Evolutionary conservation across 1,139 yeast genomes (phyloP), one percentile per base, ranked within the genome.

Genomic region (Hansenula lynferdii): DNA sequence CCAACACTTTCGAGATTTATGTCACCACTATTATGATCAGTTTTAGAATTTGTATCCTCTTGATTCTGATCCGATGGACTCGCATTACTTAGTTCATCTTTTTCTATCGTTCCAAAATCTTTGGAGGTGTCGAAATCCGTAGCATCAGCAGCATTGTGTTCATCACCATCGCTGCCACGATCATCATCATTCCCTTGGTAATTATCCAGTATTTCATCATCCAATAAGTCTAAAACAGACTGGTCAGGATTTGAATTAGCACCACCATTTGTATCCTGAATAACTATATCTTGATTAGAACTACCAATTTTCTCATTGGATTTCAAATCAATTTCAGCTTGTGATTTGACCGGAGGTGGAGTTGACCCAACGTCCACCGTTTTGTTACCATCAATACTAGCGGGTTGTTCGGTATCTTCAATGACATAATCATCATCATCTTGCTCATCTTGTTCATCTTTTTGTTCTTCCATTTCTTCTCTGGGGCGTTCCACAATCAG

Each of bases 401-500:
- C 10, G 9, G 23, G 23, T 21, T 10, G 8, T 10, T 8, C 23
- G 10, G 20, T n/a, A 29, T 29, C 25, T 18, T 16, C 25, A 8
- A 14, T 7, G 8, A 8, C 23, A 28, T 18, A 19, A n/a, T 20
- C 22, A 11, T 28, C 22, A 18, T 22, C 26, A 7, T 11, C 20
- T 3, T 28, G 28, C 8, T n/a, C 20, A 27, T 27, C 29, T 10
- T 12, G 29, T 8, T 15, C 16, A 7, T 26, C 19, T 16, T 23
- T 22, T 12, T 14, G 17, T 5, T 27, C 29, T 11, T 11, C 9
- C n/a, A n/a, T n/a, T n/a, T n/a, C n/a, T n/a, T n/a, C n/a, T n/a
- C 27, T 16, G 43, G 28, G n/a, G 36, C 9, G 6, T 32, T 26
- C 11, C 1, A 39, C 39, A 12, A 42, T 37, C 37, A 42, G 37